These are phyloP conservation scores for Bocquillonia castaneifolia DNA, from an alignment of 441 rosid genomes.

Conservation along the genomic window DNA sequence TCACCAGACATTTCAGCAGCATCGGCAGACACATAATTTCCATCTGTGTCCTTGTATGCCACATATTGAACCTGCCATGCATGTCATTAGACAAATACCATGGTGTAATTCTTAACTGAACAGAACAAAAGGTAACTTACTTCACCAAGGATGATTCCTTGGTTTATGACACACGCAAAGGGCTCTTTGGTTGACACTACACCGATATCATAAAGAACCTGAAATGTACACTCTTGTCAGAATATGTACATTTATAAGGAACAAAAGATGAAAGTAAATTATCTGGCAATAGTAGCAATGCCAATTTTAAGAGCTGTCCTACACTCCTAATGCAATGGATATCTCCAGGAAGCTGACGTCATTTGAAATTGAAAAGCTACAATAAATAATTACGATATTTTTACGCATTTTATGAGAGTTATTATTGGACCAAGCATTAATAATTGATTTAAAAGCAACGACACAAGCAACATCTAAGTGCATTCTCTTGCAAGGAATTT, in stretches of 20 bases:
- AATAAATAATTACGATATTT: neutral
- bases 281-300: slow-evolving; percentile 1
- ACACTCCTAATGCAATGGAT: neutral
- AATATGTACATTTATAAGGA: slow-evolving; percentile 5
- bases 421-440: neutral
- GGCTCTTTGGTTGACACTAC: slow-evolving; percentile 92
- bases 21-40: slow-evolving; percentile 71
- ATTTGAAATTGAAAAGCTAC: neutral
- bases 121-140: slow-evolving; percentile 39
- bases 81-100: slow-evolving; percentile 28
- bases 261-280: slow-evolving; percentile 7
- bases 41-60: slow-evolving; percentile 65
- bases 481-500: slow-evolving; percentile 7
- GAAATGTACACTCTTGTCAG: slow-evolving; percentile 20
- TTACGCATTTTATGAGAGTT: neutral
- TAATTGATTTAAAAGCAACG: neutral
- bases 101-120: neutral
- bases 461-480: neutral
- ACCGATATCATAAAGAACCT: slow-evolving; percentile 94
- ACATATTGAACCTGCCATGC: slow-evolving; percentile 75
- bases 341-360: neutral
- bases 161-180: slow-evolving; percentile 94
- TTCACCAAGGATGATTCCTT: slow-evolving; percentile 96
- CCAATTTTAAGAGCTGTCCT: neutral
- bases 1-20: slow-evolving; percentile 39